phyloP scores from a whole-genome alignment of 805 yeast species.

The Metschnikowia lochheadii region DNA sequence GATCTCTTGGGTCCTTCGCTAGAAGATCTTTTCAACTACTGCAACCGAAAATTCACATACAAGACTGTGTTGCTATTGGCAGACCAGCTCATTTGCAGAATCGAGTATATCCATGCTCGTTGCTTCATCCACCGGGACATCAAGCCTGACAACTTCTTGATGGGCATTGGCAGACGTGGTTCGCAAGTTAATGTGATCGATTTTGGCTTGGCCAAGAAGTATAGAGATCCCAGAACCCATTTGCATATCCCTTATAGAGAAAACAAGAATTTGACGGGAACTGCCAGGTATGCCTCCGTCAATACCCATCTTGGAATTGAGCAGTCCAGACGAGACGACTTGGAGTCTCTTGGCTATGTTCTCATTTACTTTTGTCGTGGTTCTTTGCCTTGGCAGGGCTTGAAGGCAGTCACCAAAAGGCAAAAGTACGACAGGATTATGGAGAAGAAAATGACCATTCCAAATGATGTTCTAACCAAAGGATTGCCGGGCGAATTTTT shows the following conservation, averaged over 20 bases:
- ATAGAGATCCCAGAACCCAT: slow-evolving; percentile 89
- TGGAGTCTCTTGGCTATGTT: slow-evolving; percentile 21
- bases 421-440: slow-evolving; percentile 22
- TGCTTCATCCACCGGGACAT: slow-evolving; percentile 84
- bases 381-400: slow-evolving; percentile 22
- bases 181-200: slow-evolving; percentile 92
- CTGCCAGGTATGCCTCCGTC: slow-evolving; percentile 22
- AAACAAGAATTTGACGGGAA: slow-evolving; percentile 21
- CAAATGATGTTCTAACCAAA: slow-evolving; percentile 21
- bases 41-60: slow-evolving; percentile 88
- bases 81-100: slow-evolving; percentile 89
- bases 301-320: slow-evolving; percentile 22
- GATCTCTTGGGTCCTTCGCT: slow-evolving; percentile 92
- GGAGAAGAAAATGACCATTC: slow-evolving; percentile 23
- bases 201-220: slow-evolving; percentile 91
- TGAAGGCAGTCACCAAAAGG: slow-evolving; percentile 21
- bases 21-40: slow-evolving; percentile 93
- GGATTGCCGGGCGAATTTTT: slow-evolving; percentile 91
- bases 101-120: slow-evolving; percentile 93
- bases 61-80: slow-evolving; percentile 91
- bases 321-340: slow-evolving; percentile 20
- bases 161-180: slow-evolving; percentile 93
- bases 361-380: slow-evolving; percentile 22
- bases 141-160: slow-evolving; percentile 78
- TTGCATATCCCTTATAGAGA: slow-evolving; percentile 70